A percentile compares a stretch with the other conserved stretches of the same genome.
Evolutionary conservation across 163 green algal genomes (phyloP).

Genomic region (Prototheca wickerhamii): DNA sequence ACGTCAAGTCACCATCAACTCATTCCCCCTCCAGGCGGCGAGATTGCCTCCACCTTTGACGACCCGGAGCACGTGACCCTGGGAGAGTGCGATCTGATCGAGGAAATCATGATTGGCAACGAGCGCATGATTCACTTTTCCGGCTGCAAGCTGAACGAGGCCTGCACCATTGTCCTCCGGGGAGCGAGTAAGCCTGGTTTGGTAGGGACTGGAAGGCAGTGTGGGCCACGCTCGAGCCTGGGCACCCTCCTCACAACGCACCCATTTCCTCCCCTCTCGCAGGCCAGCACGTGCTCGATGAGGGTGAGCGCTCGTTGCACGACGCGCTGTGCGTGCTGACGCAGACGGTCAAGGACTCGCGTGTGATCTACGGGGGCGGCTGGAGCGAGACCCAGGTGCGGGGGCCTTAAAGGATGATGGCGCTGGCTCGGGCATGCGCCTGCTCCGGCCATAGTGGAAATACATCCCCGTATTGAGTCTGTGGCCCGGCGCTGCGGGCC

Average conservation of each 20-base stretch:
- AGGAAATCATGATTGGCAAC: constrained; percentile 98
- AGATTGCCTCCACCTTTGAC: constrained; percentile 96
- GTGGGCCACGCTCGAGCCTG: background rate
- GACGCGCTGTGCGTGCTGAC: constrained; percentile 96
- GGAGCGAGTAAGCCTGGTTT: constrained; percentile 54
- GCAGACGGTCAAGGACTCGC: constrained; percentile 65
- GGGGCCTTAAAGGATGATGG: background rate
- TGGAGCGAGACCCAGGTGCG: constrained; percentile 84
- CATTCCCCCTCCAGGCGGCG: constrained; percentile 62
- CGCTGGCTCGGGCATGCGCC: background rate
- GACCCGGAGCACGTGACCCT: constrained; percentile 70
- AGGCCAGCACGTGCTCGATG: constrained; percentile 87
- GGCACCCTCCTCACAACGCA: background rate
- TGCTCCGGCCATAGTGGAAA: background rate
- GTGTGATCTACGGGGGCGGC: constrained; percentile 89
- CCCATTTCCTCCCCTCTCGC: background rate
- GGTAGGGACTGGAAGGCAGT: background rate
- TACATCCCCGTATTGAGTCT: background rate
- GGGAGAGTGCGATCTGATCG: constrained; percentile 79
- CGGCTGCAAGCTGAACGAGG: constrained; percentile 85
- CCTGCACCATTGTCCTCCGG: constrained; percentile 95
- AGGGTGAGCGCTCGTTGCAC: constrained; percentile 93
- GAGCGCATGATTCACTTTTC: constrained; percentile 95
- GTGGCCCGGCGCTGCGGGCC: background rate
- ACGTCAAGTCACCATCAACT: background rate